Conservation (phyloP, 148 eudicot genomes). For the Nyssa sinensis region DNA sequence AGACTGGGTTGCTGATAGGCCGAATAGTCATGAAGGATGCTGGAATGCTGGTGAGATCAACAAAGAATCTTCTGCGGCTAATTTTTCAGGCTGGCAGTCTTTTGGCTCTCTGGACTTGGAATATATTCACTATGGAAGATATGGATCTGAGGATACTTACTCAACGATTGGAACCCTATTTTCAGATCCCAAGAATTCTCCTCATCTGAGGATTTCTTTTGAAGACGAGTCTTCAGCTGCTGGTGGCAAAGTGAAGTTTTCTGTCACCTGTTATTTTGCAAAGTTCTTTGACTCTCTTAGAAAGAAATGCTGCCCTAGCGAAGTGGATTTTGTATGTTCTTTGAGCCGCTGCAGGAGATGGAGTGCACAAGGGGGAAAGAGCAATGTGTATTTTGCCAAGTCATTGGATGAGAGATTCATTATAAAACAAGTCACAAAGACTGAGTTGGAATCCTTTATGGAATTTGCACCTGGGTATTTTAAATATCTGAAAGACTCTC, state of each 20-base stretch:
- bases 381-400: constrained; percentile 92
- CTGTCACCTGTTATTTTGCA: constrained; percentile 81
- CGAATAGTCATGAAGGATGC: constrained; percentile 36
- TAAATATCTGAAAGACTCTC: constrained; percentile 68
- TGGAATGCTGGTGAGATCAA: constrained; percentile 28
- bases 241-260: constrained; percentile 73
- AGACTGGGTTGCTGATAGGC: constrained; percentile 51
- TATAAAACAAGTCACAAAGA: constrained; percentile 86
- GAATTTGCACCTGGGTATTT: constrained; percentile 90
- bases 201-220: constrained; percentile 69
- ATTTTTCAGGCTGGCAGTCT: constrained; percentile 71
- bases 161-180: constrained; percentile 38
- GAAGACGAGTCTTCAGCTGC: constrained; percentile 65
- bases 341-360: constrained; percentile 94
- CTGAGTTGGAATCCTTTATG: constrained; percentile 88
- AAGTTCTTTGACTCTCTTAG: constrained; percentile 82
- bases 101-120: constrained; percentile 74
- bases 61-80: constrained; percentile 43
- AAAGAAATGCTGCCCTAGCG: constrained; percentile 66
- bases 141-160: constrained; percentile 61
- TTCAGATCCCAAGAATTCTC: constrained; percentile 55
- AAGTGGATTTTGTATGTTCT: constrained; percentile 74
- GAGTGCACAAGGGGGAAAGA: constrained; percentile 98
- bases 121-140: constrained; percentile 57
- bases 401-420: constrained; percentile 95